phyloP scores from a whole-genome alignment of 139 green algal species.

The Tetradesmus obliquus region DNA sequence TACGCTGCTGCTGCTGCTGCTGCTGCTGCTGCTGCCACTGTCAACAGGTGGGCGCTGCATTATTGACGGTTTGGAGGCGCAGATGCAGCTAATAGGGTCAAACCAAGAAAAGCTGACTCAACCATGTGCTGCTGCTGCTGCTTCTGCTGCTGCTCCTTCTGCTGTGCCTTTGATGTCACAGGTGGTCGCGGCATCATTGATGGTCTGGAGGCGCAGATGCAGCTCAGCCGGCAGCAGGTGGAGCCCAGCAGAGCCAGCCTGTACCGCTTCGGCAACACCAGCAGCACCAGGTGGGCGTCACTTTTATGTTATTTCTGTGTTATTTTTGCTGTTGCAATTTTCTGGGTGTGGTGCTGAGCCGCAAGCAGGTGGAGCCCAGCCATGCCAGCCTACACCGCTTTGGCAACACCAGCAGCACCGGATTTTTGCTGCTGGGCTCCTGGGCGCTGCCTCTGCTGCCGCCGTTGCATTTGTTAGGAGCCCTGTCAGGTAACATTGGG shows the following conservation, averaged over 20 bases:
- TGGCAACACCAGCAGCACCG: constrained; percentile 51
- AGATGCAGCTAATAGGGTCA: constrained; percentile 55
- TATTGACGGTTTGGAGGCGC: constrained; percentile 73
- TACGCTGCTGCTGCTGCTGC: background rate
- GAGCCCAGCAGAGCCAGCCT: constrained; percentile 60
- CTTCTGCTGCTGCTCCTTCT: background rate
- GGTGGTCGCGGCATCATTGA: constrained; percentile 76
- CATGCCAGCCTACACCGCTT: constrained; percentile 47
- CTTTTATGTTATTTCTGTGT: background rate
- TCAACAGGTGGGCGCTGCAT: constrained; percentile 64
- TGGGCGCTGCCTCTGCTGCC: background rate
- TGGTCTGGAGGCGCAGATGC: constrained; percentile 69
- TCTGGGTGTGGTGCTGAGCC: constrained; percentile 59
- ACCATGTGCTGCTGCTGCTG: background rate
- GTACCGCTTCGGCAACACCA: constrained; percentile 57
- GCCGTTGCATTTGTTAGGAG: background rate
- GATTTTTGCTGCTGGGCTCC: too few relatives aligned
- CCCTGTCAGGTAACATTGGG: too few relatives aligned
- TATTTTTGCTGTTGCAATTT: background rate
- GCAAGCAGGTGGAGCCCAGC: constrained; percentile 53
- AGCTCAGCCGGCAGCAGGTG: constrained; percentile 48
- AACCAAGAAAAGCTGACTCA: too few relatives aligned
- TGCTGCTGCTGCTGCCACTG: background rate
- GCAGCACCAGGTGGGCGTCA: constrained; percentile 25
- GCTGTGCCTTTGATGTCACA: background rate